Evolutionary conservation across 2,329 filamentous ascomycete species (phyloP), one percentile per base, ranked within the genome.

Genomic region (Alternaria incomplexa): DNA sequence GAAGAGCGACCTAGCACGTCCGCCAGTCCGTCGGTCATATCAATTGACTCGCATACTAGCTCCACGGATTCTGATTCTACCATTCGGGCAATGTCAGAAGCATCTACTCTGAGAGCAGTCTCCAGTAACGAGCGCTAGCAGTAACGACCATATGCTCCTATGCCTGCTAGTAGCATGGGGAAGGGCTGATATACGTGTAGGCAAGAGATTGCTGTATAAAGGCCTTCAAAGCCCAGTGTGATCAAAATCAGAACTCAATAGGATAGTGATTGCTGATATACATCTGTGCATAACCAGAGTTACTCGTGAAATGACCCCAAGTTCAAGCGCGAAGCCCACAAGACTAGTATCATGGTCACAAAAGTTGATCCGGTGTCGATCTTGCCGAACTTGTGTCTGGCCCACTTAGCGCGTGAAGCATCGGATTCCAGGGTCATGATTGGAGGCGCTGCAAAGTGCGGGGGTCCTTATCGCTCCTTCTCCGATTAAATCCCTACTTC

Each of bases 121-220:
- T 76, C 74, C 6, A 71, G 75, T 17, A 77, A 77, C 50, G 67
- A 69, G 40, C 56, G 59, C 20, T 72, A 52, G 43, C 23, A 44
- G 8, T n/a, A 17, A n/a, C 5, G 17, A 10, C 11, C 22, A 32
- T n/a, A n/a, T 17, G 30, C 20, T 23, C 7, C 20, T 36, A 36
- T 32, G 36, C n/a, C n/a, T 40, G 36, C 36, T 40, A 40, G 36
- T 40, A 40, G n/a, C 36, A 17, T 10, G 9, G n/a, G 8, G 4
- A 40, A 40, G 36, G 36, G n/a, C 36, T 40, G 36, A 10, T 40
- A 40, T 10, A 10, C 36, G 36, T 40, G 36, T 40, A 40, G 36
- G 36, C 36, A 40, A 40, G 15, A 36, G 13, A 36, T 36, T 36
- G 32, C 32, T 13, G 32, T 36, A 9, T 9, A 9, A 36, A n/a